phyloP scores from a whole-genome alignment of 176 grass and related monocot genomes.

The Rhynchospora pubera region DNA sequence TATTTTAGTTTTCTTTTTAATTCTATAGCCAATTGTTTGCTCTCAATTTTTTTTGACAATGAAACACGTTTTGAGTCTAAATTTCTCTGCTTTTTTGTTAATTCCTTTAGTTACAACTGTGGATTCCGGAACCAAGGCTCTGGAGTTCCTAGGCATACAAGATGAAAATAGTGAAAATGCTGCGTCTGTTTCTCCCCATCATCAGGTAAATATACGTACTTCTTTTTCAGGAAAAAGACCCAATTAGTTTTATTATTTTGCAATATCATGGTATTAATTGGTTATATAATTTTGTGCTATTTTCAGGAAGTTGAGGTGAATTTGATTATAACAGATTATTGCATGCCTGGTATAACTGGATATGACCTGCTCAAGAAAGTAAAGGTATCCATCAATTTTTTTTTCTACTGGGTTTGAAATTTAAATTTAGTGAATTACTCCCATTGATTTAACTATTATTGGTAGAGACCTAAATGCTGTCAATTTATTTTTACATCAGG shows the following conservation, averaged over 20 bases:
- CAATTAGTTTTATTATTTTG: background rate
- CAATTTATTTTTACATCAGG: constrained; percentile 34
- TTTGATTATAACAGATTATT: constrained; percentile 94
- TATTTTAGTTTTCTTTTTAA: background rate
- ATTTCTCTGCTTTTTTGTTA: constrained; percentile 3
- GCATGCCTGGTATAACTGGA: constrained; percentile 94
- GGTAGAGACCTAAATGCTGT: background rate
- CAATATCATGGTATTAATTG: background rate
- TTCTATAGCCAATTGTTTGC: background rate
- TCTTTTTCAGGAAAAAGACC: background rate
- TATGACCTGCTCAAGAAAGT: constrained; percentile 95
- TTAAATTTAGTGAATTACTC: background rate
- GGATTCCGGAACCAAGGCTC: constrained; percentile 81
- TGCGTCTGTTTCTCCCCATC: constrained; percentile 25
- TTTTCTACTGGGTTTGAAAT: background rate
- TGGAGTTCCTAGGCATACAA: constrained; percentile 63
- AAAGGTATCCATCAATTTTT: constrained; percentile 41
- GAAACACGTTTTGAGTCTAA: background rate
- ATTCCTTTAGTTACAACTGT: constrained; percentile 53
- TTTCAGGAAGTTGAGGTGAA: constrained; percentile 73
- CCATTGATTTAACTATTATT: constrained; percentile 1
- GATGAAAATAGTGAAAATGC: constrained; percentile 20
- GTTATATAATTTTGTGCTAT: constrained; percentile 19
- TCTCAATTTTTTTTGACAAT: background rate
- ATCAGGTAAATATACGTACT: constrained; percentile 41